Evolutionary conservation across 495 filamentous ascomycete species (phyloP), one percentile per base, ranked within the genome.

Genomic region (Aspergillus affinis): DNA sequence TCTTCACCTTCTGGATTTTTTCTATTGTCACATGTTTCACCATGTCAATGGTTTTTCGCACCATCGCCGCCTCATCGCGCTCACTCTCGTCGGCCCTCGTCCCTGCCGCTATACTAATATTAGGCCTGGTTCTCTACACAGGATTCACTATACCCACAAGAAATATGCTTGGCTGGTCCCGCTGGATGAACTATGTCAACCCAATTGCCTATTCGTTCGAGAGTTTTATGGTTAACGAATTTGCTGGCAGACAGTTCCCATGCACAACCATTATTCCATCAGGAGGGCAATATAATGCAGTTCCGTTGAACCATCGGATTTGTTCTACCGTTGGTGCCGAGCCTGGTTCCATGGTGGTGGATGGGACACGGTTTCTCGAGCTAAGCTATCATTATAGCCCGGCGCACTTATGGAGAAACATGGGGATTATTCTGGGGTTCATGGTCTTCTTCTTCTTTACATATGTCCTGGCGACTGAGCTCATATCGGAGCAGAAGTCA

Each of bases 361-460:
- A 61, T 29, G 84, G 86, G 29, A 76, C 72, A 47, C 71, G 74
- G 19, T 89, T 84, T 61, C 78, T 86, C 26, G 49, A 70, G 27
- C 62, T 75, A 6, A 84, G 81, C 45, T 90, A 81, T 68, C 69
- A 73, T 7, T 90, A 90, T 59, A 74, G 72, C 20, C 69, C 78
- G 45, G 72, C 65, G 21, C 84, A 90, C 63, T 78, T 88, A 26
- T 90, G 88, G 88, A 72, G 87, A n/a, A 89, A 90, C 60, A 68
- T 89, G 61, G 87, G 86, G 18, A 84, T 91, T 63, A 82, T 90
- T 54, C 75, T 84, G 57, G 87, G 72, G 13, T 88, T 90, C 69
- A 86, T 83, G 70, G 54, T 81, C 10, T 85, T 87, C 72, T 89
- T 89, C 71, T 74, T 85, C 46, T 54, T 71, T 48, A 71, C 82